Evolutionary conservation across 768 basidiomycete genomes (phyloP).

Genomic region (Gelatoporia subvermispora): DNA sequence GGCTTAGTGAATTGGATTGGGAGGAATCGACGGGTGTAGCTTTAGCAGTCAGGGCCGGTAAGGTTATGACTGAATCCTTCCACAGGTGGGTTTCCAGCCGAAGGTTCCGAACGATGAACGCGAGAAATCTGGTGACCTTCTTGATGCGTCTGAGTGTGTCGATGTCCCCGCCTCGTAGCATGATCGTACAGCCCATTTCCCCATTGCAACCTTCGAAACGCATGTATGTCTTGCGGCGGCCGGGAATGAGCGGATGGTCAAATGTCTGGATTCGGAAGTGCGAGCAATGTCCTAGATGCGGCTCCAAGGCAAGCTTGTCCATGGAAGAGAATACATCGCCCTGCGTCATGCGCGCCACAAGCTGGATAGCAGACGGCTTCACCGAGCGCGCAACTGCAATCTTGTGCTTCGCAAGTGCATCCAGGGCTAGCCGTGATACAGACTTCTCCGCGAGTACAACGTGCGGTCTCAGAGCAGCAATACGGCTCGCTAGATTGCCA

Average conservation of each 20-base stretch:
- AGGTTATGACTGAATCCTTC: conserved; percentile 80
- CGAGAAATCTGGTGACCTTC: conserved; percentile 87
- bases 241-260: conserved; percentile 93
- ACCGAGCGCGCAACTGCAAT: conserved; percentile 90
- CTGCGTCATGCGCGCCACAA: conserved; percentile 91
- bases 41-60: conserved; percentile 60
- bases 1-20: conserved; percentile 5
- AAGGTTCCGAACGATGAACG: conserved; percentile 88
- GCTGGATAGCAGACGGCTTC: conserved; percentile 81
- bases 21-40: conserved; percentile 49
- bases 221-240: conserved; percentile 92
- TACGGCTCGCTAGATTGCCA: conserved; percentile 79
- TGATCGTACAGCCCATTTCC: conserved; percentile 92
- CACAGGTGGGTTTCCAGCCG: conserved; percentile 93
- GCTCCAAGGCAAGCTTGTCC: conserved; percentile 87
- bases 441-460: conserved; percentile 89
- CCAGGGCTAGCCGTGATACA: conserved; percentile 86
- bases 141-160: conserved; percentile 82
- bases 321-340: conserved; percentile 94
- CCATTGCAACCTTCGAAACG: conserved; percentile 93
- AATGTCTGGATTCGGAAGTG: conserved; percentile 88
- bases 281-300: conserved; percentile 82
- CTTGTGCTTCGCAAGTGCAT: conserved; percentile 76
- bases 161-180: conserved; percentile 82
- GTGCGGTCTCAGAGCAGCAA: conserved; percentile 88